phyloP scores from a whole-genome alignment of 192 early-diverging fungal genomes.

The Geranomyces variabilis region DNA sequence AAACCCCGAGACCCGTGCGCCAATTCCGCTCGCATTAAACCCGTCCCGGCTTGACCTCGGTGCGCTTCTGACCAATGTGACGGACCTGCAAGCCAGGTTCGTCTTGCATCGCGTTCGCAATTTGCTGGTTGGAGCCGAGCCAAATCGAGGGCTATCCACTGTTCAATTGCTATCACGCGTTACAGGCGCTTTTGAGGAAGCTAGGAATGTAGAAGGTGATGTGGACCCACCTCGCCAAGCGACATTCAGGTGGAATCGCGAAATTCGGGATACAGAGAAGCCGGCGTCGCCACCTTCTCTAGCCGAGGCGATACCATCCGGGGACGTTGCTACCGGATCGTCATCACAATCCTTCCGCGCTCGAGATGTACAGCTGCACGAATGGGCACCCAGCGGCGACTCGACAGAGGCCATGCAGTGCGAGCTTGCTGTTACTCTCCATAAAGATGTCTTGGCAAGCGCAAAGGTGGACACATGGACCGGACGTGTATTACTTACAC shows the following conservation, averaged over 20 bases:
- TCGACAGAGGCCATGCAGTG: not conserved
- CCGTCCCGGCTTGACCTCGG: conserved; percentile 7
- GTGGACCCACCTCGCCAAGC: not conserved
- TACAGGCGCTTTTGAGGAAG: too few relatives aligned
- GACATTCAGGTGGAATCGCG: not conserved
- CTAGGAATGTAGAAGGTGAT: not conserved
- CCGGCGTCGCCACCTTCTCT: not conserved
- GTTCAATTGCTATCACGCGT: not conserved
- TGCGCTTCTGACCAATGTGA: not conserved
- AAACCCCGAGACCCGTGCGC: conserved; percentile 12
- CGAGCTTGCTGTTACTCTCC: conserved; percentile 11
- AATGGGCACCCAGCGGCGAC: conserved; percentile 17
- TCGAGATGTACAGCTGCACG: conserved; percentile 4
- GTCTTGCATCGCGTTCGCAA: conserved; percentile 11
- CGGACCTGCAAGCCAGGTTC: conserved; percentile 10
- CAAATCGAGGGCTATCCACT: not conserved
- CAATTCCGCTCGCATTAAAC: conserved; percentile 1
- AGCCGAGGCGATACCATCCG: not conserved
- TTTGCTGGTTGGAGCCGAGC: not conserved
- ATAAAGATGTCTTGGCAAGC: not conserved
- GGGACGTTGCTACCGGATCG: not conserved
- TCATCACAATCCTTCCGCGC: not conserved
- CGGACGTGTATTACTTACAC: conserved; percentile 6
- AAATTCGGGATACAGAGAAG: not conserved
- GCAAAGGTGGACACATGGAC: conserved; percentile 16